Evolutionary conservation across 1,284 basidiomycete species (phyloP).

Genomic region (Bondarzewia mesenterica): DNA sequence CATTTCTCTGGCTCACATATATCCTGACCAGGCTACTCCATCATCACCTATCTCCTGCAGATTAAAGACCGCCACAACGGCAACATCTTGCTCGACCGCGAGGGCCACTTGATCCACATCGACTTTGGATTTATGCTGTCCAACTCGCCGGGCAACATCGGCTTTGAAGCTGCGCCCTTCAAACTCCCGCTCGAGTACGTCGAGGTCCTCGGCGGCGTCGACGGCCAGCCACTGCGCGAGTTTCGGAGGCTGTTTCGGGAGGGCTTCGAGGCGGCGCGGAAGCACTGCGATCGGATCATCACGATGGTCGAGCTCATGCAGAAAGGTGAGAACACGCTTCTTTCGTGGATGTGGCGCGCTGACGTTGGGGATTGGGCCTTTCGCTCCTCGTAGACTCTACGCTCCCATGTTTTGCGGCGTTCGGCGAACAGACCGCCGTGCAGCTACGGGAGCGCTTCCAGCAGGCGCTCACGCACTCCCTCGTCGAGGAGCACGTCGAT

Average conservation of each 20-base stretch:
- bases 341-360: background rate
- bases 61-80: conserved; percentile 99
- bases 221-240: conserved; percentile 72
- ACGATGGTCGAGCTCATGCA: conserved; percentile 97
- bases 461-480: conserved; percentile 78
- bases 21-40: conserved; percentile 69
- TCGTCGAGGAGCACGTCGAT: conserved; percentile 87
- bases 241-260: conserved; percentile 87
- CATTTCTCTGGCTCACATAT: background rate
- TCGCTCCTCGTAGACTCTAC: conserved; percentile 64
- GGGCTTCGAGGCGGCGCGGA: conserved; percentile 90
- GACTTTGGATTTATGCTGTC: conserved; percentile 99
- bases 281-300: conserved; percentile 95
- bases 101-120: conserved; percentile 92
- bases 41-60: conserved; percentile 93
- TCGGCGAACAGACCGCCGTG: conserved; percentile 85
- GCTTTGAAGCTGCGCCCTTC: conserved; percentile 98
- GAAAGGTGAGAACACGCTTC: conserved; percentile 47
- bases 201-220: conserved; percentile 89
- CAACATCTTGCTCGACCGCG: conserved; percentile 93
- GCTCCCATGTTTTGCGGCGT: conserved; percentile 87
- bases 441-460: conserved; percentile 92
- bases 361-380: background rate
- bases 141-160: conserved; percentile 95
- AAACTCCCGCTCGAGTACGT: conserved; percentile 94